Base-by-base conservation (phyloP, 768 basidiomycete genomes). In the Dictyophora rubrovolvata region DNA sequence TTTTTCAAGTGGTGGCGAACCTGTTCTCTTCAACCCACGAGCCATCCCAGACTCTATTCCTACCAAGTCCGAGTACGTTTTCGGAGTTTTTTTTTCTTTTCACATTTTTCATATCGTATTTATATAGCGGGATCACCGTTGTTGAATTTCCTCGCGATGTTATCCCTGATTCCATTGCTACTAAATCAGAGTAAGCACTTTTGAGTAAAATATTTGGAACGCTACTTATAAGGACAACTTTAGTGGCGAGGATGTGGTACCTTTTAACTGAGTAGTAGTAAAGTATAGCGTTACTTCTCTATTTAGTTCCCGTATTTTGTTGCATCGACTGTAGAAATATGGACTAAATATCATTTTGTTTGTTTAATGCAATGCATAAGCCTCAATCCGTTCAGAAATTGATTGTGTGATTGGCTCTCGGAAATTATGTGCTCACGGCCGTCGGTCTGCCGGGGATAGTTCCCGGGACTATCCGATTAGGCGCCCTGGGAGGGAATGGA, bases 401-500 rank as follows among this genome's bases (percentile, higher is more conserved):
- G 2, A 28, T n/a, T 28, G 28, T 28, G 28, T 28, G 28, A 28
- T 28, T 28, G 28, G 28, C 28, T 28, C 7, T 28, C 28, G 28
- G 28, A 28, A 28, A 28, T 28, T 20, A 35, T 20, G 16, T 20
- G 33, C 35, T 56, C n/a, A 49, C 47, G 48, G 21, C 55, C 36
- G 55, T 37, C 37, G 54, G 54, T 46, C n/a, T 55, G 53, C 60
- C 53, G 56, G 36, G 18, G 9, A 5, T 36, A 22, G 33, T 22
- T 59, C 34, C 60, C 61, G 61, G 61, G 20, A 52, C 35, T 46
- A 18, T 59, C 57, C 61, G 61, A 60, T 33, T 62, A 57, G 61
- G 59, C 61, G 56, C 61, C 46, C 37, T 34, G 48, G 56, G 61
- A 62, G 65, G 63, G 69, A 68, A 68, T 70, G 72, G 67, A 68